Evolutionary conservation across 345 rosid species (phyloP).

Genomic region (Cardamine occulta): DNA sequence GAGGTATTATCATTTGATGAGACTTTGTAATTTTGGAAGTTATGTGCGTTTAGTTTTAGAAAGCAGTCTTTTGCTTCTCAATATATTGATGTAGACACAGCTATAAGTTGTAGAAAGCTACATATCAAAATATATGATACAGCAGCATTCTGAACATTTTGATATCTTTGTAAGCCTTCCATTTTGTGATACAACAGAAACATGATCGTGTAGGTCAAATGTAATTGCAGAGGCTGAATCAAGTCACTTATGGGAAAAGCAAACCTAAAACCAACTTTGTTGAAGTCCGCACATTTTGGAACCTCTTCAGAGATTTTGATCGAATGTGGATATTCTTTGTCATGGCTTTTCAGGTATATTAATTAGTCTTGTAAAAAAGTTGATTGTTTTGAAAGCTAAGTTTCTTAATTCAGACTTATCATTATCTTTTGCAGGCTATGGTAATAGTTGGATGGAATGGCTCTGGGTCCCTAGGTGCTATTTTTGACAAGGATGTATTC

Average conservation of each 20-base stretch:
- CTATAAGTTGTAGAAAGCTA: conserved; percentile 12
- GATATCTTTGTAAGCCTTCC: conserved; percentile 7
- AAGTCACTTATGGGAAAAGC: conserved; percentile 50
- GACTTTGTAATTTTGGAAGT: conserved; percentile 13
- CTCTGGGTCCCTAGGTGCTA: conserved; percentile 64
- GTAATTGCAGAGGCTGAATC: conserved; percentile 59
- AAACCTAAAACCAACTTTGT: conserved; percentile 95
- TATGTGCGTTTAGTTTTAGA: conserved; percentile 2
- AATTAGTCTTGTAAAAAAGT: conserved; percentile 13
- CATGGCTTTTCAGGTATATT: conserved; percentile 88
- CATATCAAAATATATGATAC: conserved; percentile 13
- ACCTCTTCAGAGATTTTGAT: conserved; percentile 90
- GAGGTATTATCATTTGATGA: conserved; percentile 49
- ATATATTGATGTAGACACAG: conserved; percentile 15
- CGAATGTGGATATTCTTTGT: conserved; percentile 97
- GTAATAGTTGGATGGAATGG: conserved; percentile 83
- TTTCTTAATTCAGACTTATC: background rate
- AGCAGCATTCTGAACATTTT: background rate
- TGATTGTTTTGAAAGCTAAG: conserved; percentile 14
- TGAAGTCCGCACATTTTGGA: conserved; percentile 95
- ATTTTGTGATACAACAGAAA: conserved; percentile 26
- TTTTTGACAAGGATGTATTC: conserved; percentile 72
- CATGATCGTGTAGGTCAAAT: conserved; percentile 20
- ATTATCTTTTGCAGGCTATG: conserved; percentile 75
- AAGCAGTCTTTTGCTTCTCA: background rate